These are phyloP conservation scores for Saccharomycopsis hybrid DNA, from an alignment of 1,139 yeast species.

Conservation along the genomic window DNA sequence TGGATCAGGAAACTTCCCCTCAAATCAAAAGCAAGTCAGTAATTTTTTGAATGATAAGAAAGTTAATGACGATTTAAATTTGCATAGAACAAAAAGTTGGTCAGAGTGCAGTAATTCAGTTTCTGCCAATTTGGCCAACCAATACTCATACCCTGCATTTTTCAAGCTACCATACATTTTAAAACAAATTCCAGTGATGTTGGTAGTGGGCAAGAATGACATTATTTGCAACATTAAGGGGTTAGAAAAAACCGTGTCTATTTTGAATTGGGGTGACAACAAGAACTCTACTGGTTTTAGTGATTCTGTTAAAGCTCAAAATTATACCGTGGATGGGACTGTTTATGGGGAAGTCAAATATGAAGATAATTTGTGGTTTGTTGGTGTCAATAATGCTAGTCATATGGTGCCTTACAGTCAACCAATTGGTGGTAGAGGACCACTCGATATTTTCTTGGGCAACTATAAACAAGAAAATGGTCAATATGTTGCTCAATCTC, in stretches of 20 bases:
- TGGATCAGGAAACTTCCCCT: slow-evolving; percentile 49
- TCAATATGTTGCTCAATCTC: slow-evolving; percentile 12
- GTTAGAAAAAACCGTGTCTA: slow-evolving; percentile 50
- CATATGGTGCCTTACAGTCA: slow-evolving; percentile 81
- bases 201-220: slow-evolving; percentile 72
- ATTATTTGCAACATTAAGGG: slow-evolving; percentile 70
- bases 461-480: slow-evolving; percentile 8
- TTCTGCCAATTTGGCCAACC: slow-evolving; percentile 38
- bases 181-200: slow-evolving; percentile 40
- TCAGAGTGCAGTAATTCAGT: slow-evolving; percentile 54
- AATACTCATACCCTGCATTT: slow-evolving; percentile 45
- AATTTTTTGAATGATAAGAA: slow-evolving; percentile 44
- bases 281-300: slow-evolving; percentile 35
- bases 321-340: slow-evolving; percentile 36
- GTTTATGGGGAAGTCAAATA: slow-evolving; percentile 14
- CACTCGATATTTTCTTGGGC: slow-evolving; percentile 26
- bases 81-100: slow-evolving; percentile 44
- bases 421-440: slow-evolving; percentile 52
- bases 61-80: slow-evolving; percentile 50
- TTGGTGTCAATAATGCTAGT: slow-evolving; percentile 54
- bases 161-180: slow-evolving; percentile 43
- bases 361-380: slow-evolving; percentile 60
- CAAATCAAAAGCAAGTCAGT: slow-evolving; percentile 44
- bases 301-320: slow-evolving; percentile 27
- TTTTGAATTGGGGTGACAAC: slow-evolving; percentile 51